Evolutionary conservation across 2,329 filamentous ascomycete genomes (phyloP), one percentile per base, ranked within the genome.

Genomic region (Arthrobotrys musiformis): DNA sequence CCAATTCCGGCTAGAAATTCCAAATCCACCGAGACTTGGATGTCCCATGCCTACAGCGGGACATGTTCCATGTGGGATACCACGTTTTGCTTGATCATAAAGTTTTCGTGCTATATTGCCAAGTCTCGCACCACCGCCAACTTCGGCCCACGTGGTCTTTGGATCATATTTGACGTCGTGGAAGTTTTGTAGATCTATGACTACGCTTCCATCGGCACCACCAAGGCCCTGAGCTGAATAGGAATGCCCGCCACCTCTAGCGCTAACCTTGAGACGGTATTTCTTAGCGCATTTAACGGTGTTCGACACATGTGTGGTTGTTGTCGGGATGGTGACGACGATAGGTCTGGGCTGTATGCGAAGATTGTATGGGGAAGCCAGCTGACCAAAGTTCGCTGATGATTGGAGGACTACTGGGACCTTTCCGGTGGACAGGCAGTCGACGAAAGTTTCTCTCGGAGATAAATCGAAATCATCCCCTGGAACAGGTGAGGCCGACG

Each of bases 231-330:
- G 85, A 0, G 85, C 86, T 0, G 84, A 89, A 78, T 89, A 91
- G 0, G 88, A 90, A 80, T 91, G 90, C 0, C 90, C 90, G 2
- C 89, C 90, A 1, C 88, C 89, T 79, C 86, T 88, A 22, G 89
- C 87, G 80, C 90, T 89, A 0, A 91, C 88, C 79, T 87, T 87
- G 63, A 88, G 82, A 4, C 83, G 83, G 70, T 84, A 83, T 24
- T 85, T 78, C 1, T 81, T 84, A 4, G 89, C 89, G 80, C 89
- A 91, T 61, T 86, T 86, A 42, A 91, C 85, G 13, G 88, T 86
- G 19, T 83, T 86, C 0, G 88, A 85, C 1, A 91, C 86, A 67
- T 90, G 87, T 22, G 86, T 82, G 9, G 85, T 83, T 0, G 83
- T 87, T 4, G 84, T 82, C 0, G 89, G 89, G 6, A 88, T 84